Percentiles rank a stretch among this genome's conserved stretches.
Evolutionary conservation across 106 monocot species (phyloP).

Genomic region (Dendrobium catenatum): DNA sequence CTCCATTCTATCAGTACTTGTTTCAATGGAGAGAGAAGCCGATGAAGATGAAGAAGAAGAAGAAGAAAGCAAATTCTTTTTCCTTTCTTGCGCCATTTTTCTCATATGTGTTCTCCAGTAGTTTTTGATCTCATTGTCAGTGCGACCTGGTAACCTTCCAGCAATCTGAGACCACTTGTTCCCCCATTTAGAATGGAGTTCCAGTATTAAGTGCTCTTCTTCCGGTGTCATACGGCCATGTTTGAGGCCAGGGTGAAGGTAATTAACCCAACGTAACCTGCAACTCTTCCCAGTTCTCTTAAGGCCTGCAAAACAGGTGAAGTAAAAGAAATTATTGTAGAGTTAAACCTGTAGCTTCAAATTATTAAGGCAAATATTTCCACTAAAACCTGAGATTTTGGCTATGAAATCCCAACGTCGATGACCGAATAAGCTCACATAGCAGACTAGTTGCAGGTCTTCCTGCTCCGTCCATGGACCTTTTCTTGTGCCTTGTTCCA

Average conservation of each 20-base stretch:
- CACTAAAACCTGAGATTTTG: conserved; percentile 60
- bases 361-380: background rate
- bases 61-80: background rate
- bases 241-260: conserved; percentile 74
- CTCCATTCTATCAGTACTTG: background rate
- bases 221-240: conserved; percentile 56
- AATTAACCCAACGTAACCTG: conserved; percentile 74
- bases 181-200: conserved; percentile 64
- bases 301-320: conserved; percentile 32
- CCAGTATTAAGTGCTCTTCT: conserved; percentile 54
- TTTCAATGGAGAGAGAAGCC: background rate
- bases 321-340: background rate
- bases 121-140: conserved; percentile 76
- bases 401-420: conserved; percentile 78
- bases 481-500: conserved; percentile 17
- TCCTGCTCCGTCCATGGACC: conserved; percentile 79
- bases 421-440: conserved; percentile 57
- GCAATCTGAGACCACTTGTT: conserved; percentile 78
- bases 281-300: conserved; percentile 82
- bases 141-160: conserved; percentile 48
- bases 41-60: conserved; percentile 17
- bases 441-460: conserved; percentile 51
- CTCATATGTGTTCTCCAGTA: conserved; percentile 77
- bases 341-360: background rate
- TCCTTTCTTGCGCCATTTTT: conserved; percentile 61